Evolutionary conservation across 352 stramenopile species (phyloP), one percentile per base, ranked within the genome.

Genomic region (Peronospora belbahrii): DNA sequence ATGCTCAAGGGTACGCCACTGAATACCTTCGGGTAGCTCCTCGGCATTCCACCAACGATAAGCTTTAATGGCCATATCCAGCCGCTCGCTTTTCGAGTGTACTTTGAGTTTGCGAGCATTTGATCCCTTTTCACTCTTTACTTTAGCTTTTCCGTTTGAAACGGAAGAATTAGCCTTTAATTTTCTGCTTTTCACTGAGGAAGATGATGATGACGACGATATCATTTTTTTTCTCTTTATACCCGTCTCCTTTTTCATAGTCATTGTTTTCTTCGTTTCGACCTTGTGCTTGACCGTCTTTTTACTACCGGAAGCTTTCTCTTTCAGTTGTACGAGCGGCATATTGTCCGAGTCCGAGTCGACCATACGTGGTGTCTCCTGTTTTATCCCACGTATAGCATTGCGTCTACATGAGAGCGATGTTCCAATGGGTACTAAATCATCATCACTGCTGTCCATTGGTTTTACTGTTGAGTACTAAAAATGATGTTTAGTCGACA

Each of bases 1-100:
- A 82, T 99, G 97, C 65, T 99, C 97, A 57, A 99, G 87, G n/a
- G 87, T 97, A n/a, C 74, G 72, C 97, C 97, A 99, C 64, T 99
- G 89, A 60, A 94, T 96, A 36, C 94, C 95, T 31, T 94, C 75
- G 0, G 95, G 92, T 7, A 96, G 81, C 49, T 97, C 77, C 33
- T 92, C 74, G 17, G 94, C 91, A 57, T 99, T 96, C 97, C 97
- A 99, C 97, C 97, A 99, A 24, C 98, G 92, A 64, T 97, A 98
- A 47, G 96, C 90, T 70, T 98, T 97, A 65, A 98, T 98, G 13
- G 94, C 94, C 78, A 97, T 96, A 43, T 97, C 86, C 41, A 98
- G 76, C 8, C 87, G 82, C 64, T 98, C 94, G 31, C 79, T 61
- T 54, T 96, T 97, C 32, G 91, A 95, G 24, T 97, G 74, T 40